Percentiles rank a stretch among this genome's conserved stretches.
phyloP scores from a whole-genome alignment of 2,329 filamentous ascomycete genomes.

The Seiridium unicorne region DNA sequence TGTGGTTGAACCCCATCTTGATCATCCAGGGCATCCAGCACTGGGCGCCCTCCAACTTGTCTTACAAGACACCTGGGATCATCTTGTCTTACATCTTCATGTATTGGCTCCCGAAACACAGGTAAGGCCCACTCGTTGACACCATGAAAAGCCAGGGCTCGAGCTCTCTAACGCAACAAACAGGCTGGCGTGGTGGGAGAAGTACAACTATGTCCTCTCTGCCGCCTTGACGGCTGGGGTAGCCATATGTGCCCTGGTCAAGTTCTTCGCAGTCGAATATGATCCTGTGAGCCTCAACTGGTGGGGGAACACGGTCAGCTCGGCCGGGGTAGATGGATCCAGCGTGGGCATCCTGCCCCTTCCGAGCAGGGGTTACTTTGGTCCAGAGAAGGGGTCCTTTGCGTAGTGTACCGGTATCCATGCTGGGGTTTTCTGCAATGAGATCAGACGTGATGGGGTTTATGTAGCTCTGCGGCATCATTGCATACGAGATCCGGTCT shows the following conservation, averaged over 20 bases:
- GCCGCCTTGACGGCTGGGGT: conserved; percentile 40
- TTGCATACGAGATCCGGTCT: too few species aligned
- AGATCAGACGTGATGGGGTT: too few species aligned
- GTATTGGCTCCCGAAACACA: conserved; percentile 37
- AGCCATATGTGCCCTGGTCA: conserved; percentile 38
- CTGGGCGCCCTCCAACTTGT: conserved; percentile 41
- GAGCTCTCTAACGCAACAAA: not conserved
- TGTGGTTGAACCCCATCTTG: conserved; percentile 40
- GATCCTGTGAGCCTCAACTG: conserved; percentile 34
- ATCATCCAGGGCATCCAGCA: conserved; percentile 40
- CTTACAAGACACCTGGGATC: conserved; percentile 41
- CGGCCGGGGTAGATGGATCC: conserved; percentile 6
- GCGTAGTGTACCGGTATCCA: not conserved
- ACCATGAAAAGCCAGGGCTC: too few species aligned
- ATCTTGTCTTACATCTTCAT: conserved; percentile 40
- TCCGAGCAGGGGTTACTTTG: conserved; percentile 8
- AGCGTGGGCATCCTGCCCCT: conserved; percentile 6
- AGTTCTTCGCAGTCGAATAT: conserved; percentile 42
- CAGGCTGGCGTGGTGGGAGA: conserved; percentile 38
- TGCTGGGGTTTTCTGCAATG: not conserved
- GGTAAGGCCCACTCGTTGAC: conserved; percentile 7
- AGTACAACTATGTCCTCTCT: conserved; percentile 46
- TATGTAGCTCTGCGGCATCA: too few species aligned
- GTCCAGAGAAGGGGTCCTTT: conserved; percentile 3
- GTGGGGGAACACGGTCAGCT: conserved; percentile 38